A percentile compares a stretch with the other conserved stretches of the same genome.
Evolutionary conservation across 257 asterid genomes (phyloP).

Genomic region (Solanum pinnatisectum): DNA sequence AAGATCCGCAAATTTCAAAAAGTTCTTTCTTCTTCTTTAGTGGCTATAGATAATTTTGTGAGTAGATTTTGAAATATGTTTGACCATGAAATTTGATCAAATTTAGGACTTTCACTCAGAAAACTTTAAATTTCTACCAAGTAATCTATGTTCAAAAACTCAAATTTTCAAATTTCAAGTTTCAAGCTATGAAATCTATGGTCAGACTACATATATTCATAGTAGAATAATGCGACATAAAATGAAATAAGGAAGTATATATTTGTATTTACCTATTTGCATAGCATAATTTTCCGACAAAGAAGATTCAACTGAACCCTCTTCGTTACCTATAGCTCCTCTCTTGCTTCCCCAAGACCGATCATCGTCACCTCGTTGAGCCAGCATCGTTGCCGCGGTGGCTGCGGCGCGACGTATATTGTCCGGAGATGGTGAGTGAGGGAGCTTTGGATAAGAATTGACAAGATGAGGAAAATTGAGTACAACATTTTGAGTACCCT

Average conservation of each 20-base stretch:
- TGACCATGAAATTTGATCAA: neutral
- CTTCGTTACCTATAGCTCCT: neutral
- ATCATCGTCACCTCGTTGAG: neutral
- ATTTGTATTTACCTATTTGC: neutral
- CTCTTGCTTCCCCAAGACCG: too few species aligned
- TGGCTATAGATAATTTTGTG: neutral
- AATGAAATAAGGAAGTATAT: neutral
- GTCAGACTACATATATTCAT: neutral
- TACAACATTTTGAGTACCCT: slow-evolving; percentile 5
- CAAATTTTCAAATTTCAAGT: neutral
- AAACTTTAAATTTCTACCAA: neutral
- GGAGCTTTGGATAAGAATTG: slow-evolving; percentile 19
- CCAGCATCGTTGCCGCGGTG: slow-evolving; percentile 19
- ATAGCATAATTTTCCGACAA: neutral
- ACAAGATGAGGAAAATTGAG: slow-evolving; percentile 36
- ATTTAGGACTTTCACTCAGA: neutral
- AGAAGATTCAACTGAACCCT: neutral
- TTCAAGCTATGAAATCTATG: neutral
- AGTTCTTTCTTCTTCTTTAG: neutral
- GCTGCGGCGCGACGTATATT: slow-evolving; percentile 35
- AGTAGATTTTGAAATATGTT: neutral
- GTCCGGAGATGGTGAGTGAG: slow-evolving; percentile 27
- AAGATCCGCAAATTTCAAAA: neutral
- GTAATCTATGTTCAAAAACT: neutral
- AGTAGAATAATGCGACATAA: neutral